Evolutionary conservation across 1,284 basidiomycete genomes (phyloP).

Genomic region (Ceratobasidium sp.): DNA sequence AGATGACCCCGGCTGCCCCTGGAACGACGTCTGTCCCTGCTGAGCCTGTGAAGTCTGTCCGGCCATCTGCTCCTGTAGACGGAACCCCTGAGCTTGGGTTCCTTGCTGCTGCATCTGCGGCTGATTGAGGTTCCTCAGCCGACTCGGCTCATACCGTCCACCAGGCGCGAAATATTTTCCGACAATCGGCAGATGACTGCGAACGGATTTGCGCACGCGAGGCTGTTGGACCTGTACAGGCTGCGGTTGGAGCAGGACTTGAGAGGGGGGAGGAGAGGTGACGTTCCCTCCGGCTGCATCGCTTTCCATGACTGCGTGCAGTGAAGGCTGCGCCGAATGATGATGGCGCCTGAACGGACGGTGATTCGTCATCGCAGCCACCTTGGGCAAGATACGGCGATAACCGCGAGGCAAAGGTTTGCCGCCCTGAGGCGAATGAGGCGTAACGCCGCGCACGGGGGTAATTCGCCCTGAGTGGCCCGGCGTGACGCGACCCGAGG

Average conservation of each 20-base stretch:
- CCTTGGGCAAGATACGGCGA: slow-evolving; percentile 42
- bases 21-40: neutral
- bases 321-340: slow-evolving; percentile 19
- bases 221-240: slow-evolving; percentile 4
- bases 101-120: neutral
- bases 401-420: slow-evolving; percentile 36
- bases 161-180: slow-evolving; percentile 42
- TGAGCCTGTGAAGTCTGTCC: neutral
- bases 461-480: slow-evolving; percentile 34
- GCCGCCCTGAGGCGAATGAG: slow-evolving; percentile 4
- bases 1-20: neutral
- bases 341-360: slow-evolving; percentile 30
- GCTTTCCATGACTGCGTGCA: slow-evolving; percentile 44
- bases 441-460: slow-evolving; percentile 18
- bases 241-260: slow-evolving; percentile 31
- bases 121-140: slow-evolving; percentile 33
- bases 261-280: slow-evolving; percentile 14
- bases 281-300: slow-evolving; percentile 10
- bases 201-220: slow-evolving; percentile 17
- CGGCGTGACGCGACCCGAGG: slow-evolving; percentile 32
- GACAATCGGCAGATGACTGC: slow-evolving; percentile 35
- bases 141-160: slow-evolving; percentile 41
- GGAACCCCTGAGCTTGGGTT: slow-evolving; percentile 1
- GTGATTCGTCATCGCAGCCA: slow-evolving; percentile 40
- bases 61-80: neutral